These are phyloP conservation scores for Pistacia vera DNA, from an alignment of 345 rosid species.

Conservation along the genomic window DNA sequence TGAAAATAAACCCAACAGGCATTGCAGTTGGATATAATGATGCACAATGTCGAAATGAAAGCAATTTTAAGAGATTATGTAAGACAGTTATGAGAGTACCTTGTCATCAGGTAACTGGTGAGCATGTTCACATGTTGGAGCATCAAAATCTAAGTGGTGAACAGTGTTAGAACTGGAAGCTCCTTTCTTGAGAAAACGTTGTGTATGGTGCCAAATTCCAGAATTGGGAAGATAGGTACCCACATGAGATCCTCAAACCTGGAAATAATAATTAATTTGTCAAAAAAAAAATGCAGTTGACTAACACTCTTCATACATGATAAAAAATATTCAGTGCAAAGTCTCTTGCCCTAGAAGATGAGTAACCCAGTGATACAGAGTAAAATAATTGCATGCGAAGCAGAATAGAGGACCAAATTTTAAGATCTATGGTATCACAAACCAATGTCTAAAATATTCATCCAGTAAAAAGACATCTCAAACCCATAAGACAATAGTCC, in stretches of 20 bases:
- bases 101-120: conserved; percentile 76
- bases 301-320: not conserved
- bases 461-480: not conserved
- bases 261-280: conserved; percentile 25
- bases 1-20: not conserved
- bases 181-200: conserved; percentile 75
- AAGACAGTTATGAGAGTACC: conserved; percentile 41
- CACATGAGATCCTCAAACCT: conserved; percentile 94
- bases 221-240: conserved; percentile 93
- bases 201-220: conserved; percentile 97
- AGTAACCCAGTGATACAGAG: not conserved
- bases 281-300: conserved; percentile 9
- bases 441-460: not conserved
- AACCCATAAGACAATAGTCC: not conserved
- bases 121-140: conserved; percentile 96
- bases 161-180: conserved; percentile 55
- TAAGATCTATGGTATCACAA: not conserved
- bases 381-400: conserved; percentile 2
- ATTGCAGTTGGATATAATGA: not conserved
- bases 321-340: conserved; percentile 10
- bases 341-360: not conserved
- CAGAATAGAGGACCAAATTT: not conserved
- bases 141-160: conserved; percentile 97
- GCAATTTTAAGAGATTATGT: not conserved
- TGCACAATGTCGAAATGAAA: not conserved